Base-by-base conservation (phyloP, 768 basidiomycete genomes). In the Phylloporus rhodoxanthus region DNA sequence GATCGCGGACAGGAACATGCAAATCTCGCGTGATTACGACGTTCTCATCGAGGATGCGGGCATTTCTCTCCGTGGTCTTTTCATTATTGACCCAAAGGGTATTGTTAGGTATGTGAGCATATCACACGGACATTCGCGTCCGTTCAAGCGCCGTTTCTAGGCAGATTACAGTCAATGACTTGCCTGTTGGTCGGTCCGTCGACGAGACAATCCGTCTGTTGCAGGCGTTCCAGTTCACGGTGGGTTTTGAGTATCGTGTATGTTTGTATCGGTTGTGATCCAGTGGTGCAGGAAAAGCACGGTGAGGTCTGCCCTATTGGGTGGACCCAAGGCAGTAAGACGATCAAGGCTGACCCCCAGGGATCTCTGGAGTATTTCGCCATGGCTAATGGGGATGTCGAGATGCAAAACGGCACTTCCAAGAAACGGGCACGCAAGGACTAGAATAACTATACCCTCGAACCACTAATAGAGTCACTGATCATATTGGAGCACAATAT, bases 221-320 rank as follows among this genome's bases (percentile, higher is more conserved):
- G 71, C 84, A 94, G 69, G 93, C 93, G 19, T 93, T 95, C 85
- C 91, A 94, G 63, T 91, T 87, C 68, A 82, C 81, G 11, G 87
- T 89, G 62, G 36, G 82, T 72, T 5, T 29, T 21, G 26, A 38
- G 5, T 13, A 1, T 3, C 26, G 42, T 45, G 23, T 41, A 9
- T 2, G 8, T 46, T n/a, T 11, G 14, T 2, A 8, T 5, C 10
- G 8, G 8, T 34, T 5, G 4, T 52, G 1, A 61, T 21, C 1
- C 4, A 3, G 25, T 5, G 23, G 4, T 19, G 14, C 45, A 63
- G 88, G 92, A 95, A 53, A 74, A 84, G 66, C 79, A 91, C 62
- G 93, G 93, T 21, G 91, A 96, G 66, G 92, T 93, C 19, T 95
- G 92, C 75, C 93, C 92, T 14, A 85, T 82, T 11, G 90, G 89